Evolutionary conservation across 805 yeast genomes (phyloP).

Genomic region (Wickerhamomyces kurtzmanii): DNA sequence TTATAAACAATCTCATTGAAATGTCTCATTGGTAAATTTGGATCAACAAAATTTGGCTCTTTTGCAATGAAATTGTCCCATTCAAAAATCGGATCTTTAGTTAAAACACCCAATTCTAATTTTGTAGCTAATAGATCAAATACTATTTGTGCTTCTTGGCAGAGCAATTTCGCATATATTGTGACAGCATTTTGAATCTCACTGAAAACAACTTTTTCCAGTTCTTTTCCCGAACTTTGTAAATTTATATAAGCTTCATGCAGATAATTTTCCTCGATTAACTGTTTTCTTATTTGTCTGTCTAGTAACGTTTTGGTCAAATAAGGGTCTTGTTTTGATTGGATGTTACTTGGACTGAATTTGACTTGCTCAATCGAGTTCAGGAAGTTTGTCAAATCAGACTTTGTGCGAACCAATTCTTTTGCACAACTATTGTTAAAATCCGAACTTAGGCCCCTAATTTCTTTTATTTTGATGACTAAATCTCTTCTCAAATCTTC

Average conservation of each 20-base stretch:
- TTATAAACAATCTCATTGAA: constrained; percentile 55
- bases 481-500: constrained; percentile 69
- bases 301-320: constrained; percentile 65
- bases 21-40: constrained; percentile 50
- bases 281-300: constrained; percentile 64
- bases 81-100: constrained; percentile 73
- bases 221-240: constrained; percentile 79
- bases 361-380: constrained; percentile 60
- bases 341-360: constrained; percentile 28
- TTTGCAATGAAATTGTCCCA: constrained; percentile 79
- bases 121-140: constrained; percentile 57
- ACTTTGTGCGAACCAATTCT: constrained; percentile 60
- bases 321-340: constrained; percentile 70
- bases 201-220: constrained; percentile 78
- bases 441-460: constrained; percentile 72
- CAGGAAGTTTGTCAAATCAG: constrained; percentile 39
- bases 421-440: constrained; percentile 67
- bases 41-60: constrained; percentile 64
- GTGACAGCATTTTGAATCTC: constrained; percentile 81
- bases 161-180: constrained; percentile 59
- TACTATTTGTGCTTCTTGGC: constrained; percentile 65
- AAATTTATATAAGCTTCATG: constrained; percentile 85
- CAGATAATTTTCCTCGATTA: constrained; percentile 75
- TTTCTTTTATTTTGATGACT: constrained; percentile 78
- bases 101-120: constrained; percentile 58